These are phyloP conservation scores for Stentor coeruleus DNA, from an alignment of 73 alveolate genomes.

Conservation along the genomic window DNA sequence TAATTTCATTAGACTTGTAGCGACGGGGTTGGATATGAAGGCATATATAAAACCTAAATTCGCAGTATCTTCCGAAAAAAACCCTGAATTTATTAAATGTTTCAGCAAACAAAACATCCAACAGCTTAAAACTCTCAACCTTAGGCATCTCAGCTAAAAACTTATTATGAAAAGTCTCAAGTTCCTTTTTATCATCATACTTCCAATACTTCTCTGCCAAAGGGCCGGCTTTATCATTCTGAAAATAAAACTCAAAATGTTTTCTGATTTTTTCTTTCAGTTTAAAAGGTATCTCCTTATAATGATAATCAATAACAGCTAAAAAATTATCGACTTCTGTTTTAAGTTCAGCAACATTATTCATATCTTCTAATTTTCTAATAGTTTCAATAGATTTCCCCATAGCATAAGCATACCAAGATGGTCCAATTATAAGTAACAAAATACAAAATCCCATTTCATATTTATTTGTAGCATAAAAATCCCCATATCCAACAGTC, in stretches of 20 bases:
- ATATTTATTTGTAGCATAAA: constrained; percentile 21
- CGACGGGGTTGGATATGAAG: not conserved
- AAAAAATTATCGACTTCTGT: not conserved
- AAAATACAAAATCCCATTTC: not conserved
- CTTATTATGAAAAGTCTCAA: no score
- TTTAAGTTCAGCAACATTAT: no score
- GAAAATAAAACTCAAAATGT: no score
- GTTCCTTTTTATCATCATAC: no score
- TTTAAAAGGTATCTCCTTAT: not conserved
- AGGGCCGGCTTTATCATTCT: no score
- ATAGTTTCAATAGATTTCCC: not conserved
- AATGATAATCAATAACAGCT: not conserved
- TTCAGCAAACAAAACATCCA: not conserved
- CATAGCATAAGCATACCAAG: not conserved
- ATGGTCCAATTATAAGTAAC: not conserved
- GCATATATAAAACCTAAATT: not conserved
- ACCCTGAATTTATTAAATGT: not conserved
- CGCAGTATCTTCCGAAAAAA: not conserved
- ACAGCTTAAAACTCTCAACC: no score
- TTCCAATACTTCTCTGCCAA: no score
- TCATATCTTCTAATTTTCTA: not conserved
- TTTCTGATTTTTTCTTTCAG: not conserved
- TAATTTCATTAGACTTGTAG: not conserved
- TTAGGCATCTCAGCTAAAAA: no score
- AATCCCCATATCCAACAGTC: constrained; percentile 33